Evolutionary conservation across 2,329 filamentous ascomycete genomes (phyloP).

Genomic region (Monilinia polystroma): DNA sequence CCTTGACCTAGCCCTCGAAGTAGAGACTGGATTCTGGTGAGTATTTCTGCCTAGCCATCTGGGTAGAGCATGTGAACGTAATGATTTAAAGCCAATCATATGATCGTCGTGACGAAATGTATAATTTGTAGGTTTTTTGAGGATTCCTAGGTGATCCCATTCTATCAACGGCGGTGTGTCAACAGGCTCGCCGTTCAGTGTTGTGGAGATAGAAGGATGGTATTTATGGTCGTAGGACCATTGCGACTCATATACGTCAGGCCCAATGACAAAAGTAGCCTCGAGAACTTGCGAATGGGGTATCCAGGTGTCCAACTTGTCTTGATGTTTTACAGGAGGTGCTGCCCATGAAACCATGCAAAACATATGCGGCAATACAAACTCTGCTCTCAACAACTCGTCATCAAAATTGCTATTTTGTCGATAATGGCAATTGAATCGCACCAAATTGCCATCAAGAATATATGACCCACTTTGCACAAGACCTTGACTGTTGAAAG

Average conservation of each 20-base stretch:
- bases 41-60: slow-evolving; percentile 42
- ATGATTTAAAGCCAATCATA: slow-evolving; percentile 47
- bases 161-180: slow-evolving; percentile 54
- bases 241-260: slow-evolving; percentile 52
- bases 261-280: slow-evolving; percentile 52
- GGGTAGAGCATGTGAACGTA: slow-evolving; percentile 32
- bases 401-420: slow-evolving; percentile 53
- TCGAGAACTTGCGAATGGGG: slow-evolving; percentile 54
- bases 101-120: slow-evolving; percentile 54
- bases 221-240: slow-evolving; percentile 49
- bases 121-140: slow-evolving; percentile 44
- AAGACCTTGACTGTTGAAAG: slow-evolving; percentile 43
- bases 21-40: slow-evolving; percentile 42
- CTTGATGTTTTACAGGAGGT: slow-evolving; percentile 48
- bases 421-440: slow-evolving; percentile 55
- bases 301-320: slow-evolving; percentile 54
- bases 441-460: slow-evolving; percentile 50
- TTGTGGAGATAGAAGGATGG: slow-evolving; percentile 47
- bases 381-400: slow-evolving; percentile 54
- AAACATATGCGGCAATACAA: slow-evolving; percentile 51
- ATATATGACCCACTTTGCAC: slow-evolving; percentile 48
- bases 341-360: slow-evolving; percentile 54
- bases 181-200: slow-evolving; percentile 49
- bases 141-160: slow-evolving; percentile 42
- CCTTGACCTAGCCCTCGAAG: slow-evolving; percentile 44